These are phyloP conservation scores for Eremochloa ophiuroides DNA, from an alignment of 176 grass and related monocot species.

Conservation along the genomic window DNA sequence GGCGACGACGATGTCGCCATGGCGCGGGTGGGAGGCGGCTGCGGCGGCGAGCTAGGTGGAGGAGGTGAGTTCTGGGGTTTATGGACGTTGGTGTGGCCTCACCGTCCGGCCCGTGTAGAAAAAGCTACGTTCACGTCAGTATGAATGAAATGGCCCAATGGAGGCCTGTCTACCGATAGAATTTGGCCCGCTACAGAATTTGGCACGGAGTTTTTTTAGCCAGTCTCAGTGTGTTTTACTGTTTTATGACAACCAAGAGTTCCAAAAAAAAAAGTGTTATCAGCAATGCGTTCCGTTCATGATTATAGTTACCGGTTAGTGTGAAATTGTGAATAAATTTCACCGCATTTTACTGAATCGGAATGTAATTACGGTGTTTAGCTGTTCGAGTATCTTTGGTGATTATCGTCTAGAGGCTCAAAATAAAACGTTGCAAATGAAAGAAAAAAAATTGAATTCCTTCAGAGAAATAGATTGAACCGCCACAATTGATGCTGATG, in stretches of 20 bases:
- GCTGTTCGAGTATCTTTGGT: neutral
- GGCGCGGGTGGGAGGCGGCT: conserved; percentile 14
- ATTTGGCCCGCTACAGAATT: no score
- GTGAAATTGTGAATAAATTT: no score
- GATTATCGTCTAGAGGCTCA: neutral
- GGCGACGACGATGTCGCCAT: conserved; percentile 28
- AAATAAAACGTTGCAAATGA: neutral
- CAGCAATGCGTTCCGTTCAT: no score
- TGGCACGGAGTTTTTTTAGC: no score
- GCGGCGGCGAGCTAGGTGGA: neutral
- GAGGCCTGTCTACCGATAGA: neutral
- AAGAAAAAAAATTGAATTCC: neutral
- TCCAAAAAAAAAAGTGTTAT: no score
- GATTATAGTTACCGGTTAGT: no score
- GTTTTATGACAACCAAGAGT: no score
- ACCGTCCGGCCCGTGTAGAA: neutral
- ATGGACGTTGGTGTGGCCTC: neutral
- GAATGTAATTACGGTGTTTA: neutral
- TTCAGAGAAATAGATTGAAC: neutral
- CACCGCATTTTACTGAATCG: neutral
- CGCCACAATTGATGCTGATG: no score
- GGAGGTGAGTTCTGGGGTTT: conserved; percentile 11
- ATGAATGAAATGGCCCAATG: neutral
- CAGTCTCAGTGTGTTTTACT: no score
- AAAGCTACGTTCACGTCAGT: neutral